These are phyloP conservation scores for Fusarium siculi DNA, from an alignment of 2,329 filamentous ascomycete species.

Conservation along the genomic window DNA sequence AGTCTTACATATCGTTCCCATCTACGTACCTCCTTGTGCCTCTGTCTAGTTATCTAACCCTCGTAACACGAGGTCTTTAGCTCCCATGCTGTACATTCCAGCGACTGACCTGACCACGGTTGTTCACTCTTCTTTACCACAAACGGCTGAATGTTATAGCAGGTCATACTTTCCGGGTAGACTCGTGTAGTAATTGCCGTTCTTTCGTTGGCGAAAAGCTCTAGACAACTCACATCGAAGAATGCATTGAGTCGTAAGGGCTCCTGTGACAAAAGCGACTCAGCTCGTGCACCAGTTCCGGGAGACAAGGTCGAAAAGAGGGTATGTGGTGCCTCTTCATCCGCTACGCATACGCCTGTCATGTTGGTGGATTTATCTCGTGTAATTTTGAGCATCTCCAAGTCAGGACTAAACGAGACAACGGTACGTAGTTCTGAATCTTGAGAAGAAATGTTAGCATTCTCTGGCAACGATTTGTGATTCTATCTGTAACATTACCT, in stretches of 20 bases:
- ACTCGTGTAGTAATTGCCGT: neutral
- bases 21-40: accelerated
- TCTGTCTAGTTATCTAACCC: neutral
- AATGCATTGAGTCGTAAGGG: neutral
- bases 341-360: neutral
- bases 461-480: accelerated
- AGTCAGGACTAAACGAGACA: neutral
- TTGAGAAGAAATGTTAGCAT: neutral
- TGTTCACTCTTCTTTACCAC: neutral
- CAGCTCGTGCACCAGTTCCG: neutral
- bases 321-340: neutral
- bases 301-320: neutral
- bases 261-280: neutral
- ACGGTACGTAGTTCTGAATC: neutral
- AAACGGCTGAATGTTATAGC: neutral
- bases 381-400: neutral
- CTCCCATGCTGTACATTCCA: neutral
- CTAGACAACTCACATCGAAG: neutral
- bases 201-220: neutral
- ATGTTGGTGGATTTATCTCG: neutral
- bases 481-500: accelerated
- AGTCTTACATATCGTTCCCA: neutral
- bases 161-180: neutral
- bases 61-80: accelerated
- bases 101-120: neutral